A percentile compares a stretch with the other conserved stretches of the same genome.
Evolutionary conservation across 768 basidiomycete genomes (phyloP).

Genomic region (Hericium erinaceus): DNA sequence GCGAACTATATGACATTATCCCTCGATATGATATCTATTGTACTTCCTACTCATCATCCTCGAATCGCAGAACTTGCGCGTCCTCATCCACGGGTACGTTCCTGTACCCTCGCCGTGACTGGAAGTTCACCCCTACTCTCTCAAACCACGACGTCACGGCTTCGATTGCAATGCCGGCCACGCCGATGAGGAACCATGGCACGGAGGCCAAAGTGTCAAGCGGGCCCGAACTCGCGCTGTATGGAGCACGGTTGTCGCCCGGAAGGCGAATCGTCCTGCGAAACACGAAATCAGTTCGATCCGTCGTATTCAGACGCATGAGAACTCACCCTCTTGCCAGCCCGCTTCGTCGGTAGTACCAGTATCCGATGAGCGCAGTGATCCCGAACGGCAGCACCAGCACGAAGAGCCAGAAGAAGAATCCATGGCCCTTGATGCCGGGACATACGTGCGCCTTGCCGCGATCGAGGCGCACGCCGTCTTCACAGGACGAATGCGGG

Average conservation of each 20-base stretch:
- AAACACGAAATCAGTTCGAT: conserved; percentile 7
- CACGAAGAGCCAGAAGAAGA: conserved; percentile 79
- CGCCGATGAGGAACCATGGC: conserved; percentile 82
- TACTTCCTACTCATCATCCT: conserved; percentile 50
- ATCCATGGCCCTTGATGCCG: conserved; percentile 62
- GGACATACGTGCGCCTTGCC: conserved; percentile 74
- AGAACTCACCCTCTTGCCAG: conserved; percentile 59
- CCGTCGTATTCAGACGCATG: conserved; percentile 2
- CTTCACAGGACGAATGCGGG: conserved; percentile 80
- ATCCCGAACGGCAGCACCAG: conserved; percentile 69
- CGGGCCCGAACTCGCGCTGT: conserved; percentile 34
- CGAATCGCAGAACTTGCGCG: conserved; percentile 77
- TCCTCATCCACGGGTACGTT: conserved; percentile 80
- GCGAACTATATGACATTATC: neutral
- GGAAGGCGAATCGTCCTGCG: conserved; percentile 71
- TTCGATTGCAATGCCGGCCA: conserved; percentile 66
- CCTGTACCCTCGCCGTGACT: conserved; percentile 51
- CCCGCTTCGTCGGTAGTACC: conserved; percentile 73
- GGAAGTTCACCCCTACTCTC: conserved; percentile 26
- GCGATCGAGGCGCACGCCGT: conserved; percentile 68
- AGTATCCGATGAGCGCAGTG: conserved; percentile 69
- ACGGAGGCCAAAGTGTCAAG: conserved; percentile 76
- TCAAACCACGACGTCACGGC: conserved; percentile 45
- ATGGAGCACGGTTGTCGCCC: conserved; percentile 31
- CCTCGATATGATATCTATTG: neutral